These are phyloP conservation scores for Alternaria solani DNA, from an alignment of 2,329 filamentous ascomycete species.

Conservation along the genomic window DNA sequence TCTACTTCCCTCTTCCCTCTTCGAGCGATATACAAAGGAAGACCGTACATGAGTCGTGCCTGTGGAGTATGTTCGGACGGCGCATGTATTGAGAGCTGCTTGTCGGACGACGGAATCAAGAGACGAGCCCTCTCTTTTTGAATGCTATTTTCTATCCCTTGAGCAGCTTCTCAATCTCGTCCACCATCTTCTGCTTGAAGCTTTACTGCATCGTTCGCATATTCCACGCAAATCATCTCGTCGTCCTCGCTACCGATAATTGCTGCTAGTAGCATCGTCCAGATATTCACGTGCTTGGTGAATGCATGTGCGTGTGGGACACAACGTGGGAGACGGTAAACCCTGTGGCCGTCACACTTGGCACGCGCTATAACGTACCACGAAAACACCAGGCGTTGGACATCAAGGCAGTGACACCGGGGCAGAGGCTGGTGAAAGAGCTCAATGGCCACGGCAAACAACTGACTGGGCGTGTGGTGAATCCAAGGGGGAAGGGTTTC, in stretches of 20 bases:
- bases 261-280: background rate
- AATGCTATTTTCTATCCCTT: background rate
- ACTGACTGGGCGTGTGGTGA: constrained; percentile 1
- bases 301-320: background rate
- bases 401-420: background rate
- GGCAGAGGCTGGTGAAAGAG: background rate
- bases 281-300: background rate
- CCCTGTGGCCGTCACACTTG: background rate
- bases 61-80: no score
- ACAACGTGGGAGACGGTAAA: background rate
- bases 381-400: background rate
- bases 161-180: no score
- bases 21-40: no score
- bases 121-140: background rate
- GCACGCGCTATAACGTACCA: background rate
- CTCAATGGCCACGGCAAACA: background rate
- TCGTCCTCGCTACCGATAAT: background rate
- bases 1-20: no score
- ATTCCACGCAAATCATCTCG: background rate
- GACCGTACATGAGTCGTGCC: no score
- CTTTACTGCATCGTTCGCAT: background rate
- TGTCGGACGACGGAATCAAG: background rate
- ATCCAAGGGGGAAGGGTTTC: constrained; percentile 20
- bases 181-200: no score
- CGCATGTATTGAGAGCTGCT: background rate